Base-by-base conservation (phyloP, 2,329 filamentous ascomycete species). In the Fusarium illudens region DNA sequence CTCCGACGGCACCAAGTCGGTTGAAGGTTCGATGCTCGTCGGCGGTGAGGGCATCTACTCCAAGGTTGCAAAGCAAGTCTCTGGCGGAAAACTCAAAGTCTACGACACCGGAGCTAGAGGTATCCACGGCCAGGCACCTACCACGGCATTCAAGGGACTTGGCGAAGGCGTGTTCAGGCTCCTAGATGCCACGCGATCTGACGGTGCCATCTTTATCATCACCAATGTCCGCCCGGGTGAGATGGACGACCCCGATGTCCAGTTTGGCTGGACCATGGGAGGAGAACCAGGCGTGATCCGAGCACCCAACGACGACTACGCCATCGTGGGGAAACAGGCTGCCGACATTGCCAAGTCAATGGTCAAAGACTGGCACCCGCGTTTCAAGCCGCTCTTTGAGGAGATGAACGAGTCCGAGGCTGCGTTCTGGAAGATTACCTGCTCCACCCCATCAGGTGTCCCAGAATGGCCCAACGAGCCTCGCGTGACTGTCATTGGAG, bases 351-450 rank as follows among this genome's bases (percentile, higher is more conserved):
- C 87, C n/a, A 86, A 84, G 73, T 71, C 75, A 1, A 75, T 90
- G 1, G 84, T 86, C 0, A 73, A 77, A 15, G 73, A 84, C 32
- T 90, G 88, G 88, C 81, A 89, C 71, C 79, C 84, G 12, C 80
- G 83, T 3, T 76, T 90, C 46, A 83, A 80, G 72, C 82, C 86
- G 2, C 75, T 90, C 0, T 85, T 90, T 61, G 86, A 89, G 6
- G 70, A 88, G 33, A 89, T 89, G 85, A 73, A 79, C 6, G 84
- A 83, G 58, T 65, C 75, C 0, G 86, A 90, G 65, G 85, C 88
- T 0, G 87, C 88, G 0, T 90, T 90, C 67, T 90, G 87, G 86
- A 90, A 89, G 70, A 89, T 90, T 49, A 89, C 87, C 2, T 90
- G 86, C 67, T 89, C 87, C 0, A 84, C 81, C 0, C 88, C 87